Conservation (phyloP, 441 rosid species). For the Pelargonium exstipulatum region DNA sequence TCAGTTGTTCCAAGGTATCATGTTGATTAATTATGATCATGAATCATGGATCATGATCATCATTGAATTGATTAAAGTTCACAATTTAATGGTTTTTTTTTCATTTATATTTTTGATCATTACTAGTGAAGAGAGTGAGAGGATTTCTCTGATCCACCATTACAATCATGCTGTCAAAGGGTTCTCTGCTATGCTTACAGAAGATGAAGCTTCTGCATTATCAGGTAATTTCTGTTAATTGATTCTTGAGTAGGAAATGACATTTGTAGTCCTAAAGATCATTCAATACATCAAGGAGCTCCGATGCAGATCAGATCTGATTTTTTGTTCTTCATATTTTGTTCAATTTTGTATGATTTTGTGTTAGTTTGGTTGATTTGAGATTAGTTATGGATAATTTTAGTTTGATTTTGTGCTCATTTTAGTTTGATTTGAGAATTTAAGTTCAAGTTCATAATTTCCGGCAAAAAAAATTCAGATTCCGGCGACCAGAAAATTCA, state of each 20-base stretch:
- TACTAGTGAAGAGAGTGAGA: constrained; percentile 41
- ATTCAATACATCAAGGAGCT: background rate
- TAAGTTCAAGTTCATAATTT: too few species aligned
- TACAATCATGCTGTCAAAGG: constrained; percentile 65
- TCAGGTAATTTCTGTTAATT: constrained; percentile 35
- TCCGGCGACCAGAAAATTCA: too few species aligned
- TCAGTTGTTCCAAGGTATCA: constrained; percentile 51
- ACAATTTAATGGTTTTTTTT: background rate
- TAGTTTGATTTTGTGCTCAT: too few species aligned
- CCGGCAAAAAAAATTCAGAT: too few species aligned
- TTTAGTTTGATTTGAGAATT: too few species aligned
- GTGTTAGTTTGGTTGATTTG: too few species aligned
- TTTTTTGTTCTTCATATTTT: too few species aligned
- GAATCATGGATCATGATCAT: background rate
- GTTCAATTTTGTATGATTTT: too few species aligned
- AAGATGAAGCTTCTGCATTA: constrained; percentile 54
- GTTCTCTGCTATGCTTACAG: constrained; percentile 73
- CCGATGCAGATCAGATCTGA: too few species aligned
- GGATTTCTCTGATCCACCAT: constrained; percentile 41
- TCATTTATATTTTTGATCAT: background rate
- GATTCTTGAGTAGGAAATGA: background rate
- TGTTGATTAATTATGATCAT: background rate
- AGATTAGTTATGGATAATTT: too few species aligned
- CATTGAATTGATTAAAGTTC: background rate
- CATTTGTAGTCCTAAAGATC: too few species aligned